A percentile compares a stretch with the other conserved stretches of the same genome.
Evolutionary conservation across 2,329 filamentous ascomycete species (phyloP).

Genomic region (Grosmannia penicillata): DNA sequence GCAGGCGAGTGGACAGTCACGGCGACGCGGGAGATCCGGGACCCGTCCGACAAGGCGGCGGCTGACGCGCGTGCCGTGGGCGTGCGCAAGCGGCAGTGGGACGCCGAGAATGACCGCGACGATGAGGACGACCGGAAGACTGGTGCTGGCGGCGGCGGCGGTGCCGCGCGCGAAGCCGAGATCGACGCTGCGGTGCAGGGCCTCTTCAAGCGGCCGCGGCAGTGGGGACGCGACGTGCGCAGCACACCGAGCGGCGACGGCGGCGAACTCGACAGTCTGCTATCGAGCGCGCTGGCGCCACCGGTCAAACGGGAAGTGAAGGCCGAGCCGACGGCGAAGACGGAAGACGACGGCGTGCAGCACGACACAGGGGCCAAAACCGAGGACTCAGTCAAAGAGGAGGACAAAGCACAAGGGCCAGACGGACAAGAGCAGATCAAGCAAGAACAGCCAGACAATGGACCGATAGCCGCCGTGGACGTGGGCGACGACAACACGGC

Average conservation of each 20-base stretch:
- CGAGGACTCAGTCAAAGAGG: slow-evolving; percentile 15
- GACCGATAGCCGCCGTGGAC: not conserved
- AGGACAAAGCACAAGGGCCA: slow-evolving; percentile 15
- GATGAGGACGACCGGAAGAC: slow-evolving; percentile 29
- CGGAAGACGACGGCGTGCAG: no score
- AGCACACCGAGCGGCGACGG: slow-evolving; percentile 18
- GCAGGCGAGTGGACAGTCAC: slow-evolving; percentile 76
- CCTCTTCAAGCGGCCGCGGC: slow-evolving; percentile 43
- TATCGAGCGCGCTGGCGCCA: slow-evolving; percentile 23
- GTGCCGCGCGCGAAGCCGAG: slow-evolving; percentile 45
- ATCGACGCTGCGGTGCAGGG: slow-evolving; percentile 38
- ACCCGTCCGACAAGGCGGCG: slow-evolving; percentile 18
- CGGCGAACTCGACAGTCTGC: slow-evolving; percentile 45
- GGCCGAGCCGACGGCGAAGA: slow-evolving; percentile 14
- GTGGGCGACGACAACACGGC: not conserved
- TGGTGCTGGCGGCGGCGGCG: not conserved
- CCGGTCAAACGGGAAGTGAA: slow-evolving; percentile 16
- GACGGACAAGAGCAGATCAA: slow-evolving; percentile 22
- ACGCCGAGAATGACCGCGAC: slow-evolving; percentile 23
- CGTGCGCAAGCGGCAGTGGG: slow-evolving; percentile 10
- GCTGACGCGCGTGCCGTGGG: slow-evolving; percentile 2
- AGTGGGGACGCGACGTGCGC: slow-evolving; percentile 39
- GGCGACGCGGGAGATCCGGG: slow-evolving; percentile 43
- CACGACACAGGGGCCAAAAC: no score
- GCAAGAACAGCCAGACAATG: not conserved